Percentiles rank a stretch among this genome's conserved stretches.
Evolutionary conservation across 2,329 filamentous ascomycete genomes (phyloP).

Genomic region (Cladosporium sp.): DNA sequence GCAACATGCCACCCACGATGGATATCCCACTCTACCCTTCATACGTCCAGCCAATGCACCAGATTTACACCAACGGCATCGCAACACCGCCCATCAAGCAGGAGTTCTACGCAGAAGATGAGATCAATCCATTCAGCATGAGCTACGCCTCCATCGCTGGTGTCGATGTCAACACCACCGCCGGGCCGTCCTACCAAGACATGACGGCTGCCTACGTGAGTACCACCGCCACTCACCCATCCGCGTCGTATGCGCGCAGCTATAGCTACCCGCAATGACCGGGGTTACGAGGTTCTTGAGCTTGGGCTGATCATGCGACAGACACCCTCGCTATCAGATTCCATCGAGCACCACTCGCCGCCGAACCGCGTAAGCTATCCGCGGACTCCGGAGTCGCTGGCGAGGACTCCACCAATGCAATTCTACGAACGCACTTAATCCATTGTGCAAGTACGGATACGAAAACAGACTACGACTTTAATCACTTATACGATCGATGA

Average conservation of each 20-base stretch:
- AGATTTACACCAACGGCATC: conserved; percentile 39
- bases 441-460: neutral
- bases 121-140: conserved; percentile 64
- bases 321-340: conserved; percentile 74
- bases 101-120: conserved; percentile 58
- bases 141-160: conserved; percentile 62
- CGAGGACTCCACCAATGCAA: conserved; percentile 57
- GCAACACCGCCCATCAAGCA: conserved; percentile 57
- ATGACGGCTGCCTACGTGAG: conserved; percentile 61
- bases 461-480: neutral
- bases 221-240: conserved; percentile 43
- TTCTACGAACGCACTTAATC: conserved; percentile 15
- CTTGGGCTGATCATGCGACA: conserved; percentile 33
- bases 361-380: conserved; percentile 36
- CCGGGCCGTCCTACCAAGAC: conserved; percentile 10
- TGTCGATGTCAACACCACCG: conserved; percentile 51
- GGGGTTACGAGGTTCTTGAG: neutral
- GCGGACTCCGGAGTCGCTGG: conserved; percentile 69
- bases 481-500: conserved; percentile 3
- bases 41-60: conserved; percentile 50
- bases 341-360: conserved; percentile 42
- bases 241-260: conserved; percentile 19
- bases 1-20: conserved; percentile 43
- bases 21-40: conserved; percentile 44
- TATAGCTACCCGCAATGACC: conserved; percentile 17